A percentile compares a stretch with the other conserved stretches of the same genome.
phyloP scores from a whole-genome alignment of 1,284 basidiomycete genomes.

The Hemileia vastatrix region DNA sequence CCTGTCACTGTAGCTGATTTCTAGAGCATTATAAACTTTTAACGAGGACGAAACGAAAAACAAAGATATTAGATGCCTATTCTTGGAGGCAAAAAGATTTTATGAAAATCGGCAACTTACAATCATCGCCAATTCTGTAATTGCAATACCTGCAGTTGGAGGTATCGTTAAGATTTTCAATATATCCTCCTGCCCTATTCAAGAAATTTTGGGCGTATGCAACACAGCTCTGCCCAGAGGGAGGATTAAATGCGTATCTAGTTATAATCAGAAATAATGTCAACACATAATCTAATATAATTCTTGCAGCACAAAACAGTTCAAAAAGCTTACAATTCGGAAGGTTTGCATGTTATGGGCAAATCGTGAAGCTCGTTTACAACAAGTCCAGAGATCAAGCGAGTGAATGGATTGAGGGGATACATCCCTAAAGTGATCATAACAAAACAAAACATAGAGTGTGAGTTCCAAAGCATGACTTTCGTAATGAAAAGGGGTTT shows the following conservation, averaged over 20 bases:
- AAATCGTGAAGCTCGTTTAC: conserved; percentile 71
- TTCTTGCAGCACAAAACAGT: too few relatives aligned
- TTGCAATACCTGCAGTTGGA: conserved; percentile 61
- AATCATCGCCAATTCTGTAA: conserved; percentile 46
- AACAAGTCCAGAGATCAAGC: conserved; percentile 53
- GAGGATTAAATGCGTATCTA: conserved; percentile 60
- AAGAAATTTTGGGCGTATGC: conserved; percentile 60
- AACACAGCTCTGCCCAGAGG: conserved; percentile 61
- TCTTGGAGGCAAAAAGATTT: too few relatives aligned
- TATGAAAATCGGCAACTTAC: not conserved
- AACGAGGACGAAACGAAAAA: conserved; percentile 13
- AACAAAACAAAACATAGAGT: conserved; percentile 47
- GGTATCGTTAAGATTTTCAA: conserved; percentile 60
- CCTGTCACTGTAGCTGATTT: conserved; percentile 28
- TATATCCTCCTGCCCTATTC: conserved; percentile 56
- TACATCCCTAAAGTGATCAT: conserved; percentile 25
- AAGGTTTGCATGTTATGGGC: conserved; percentile 55
- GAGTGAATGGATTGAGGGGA: conserved; percentile 40
- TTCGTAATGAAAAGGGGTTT: conserved; percentile 48
- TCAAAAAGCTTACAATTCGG: conserved; percentile 62
- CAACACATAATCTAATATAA: too few relatives aligned
- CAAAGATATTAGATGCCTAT: too few relatives aligned
- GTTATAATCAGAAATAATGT: too few relatives aligned
- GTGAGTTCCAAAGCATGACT: conserved; percentile 29
- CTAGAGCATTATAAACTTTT: conserved; percentile 5